phyloP scores from a whole-genome alignment of 495 filamentous ascomycete species.

The Penicillium longicatenatum region DNA sequence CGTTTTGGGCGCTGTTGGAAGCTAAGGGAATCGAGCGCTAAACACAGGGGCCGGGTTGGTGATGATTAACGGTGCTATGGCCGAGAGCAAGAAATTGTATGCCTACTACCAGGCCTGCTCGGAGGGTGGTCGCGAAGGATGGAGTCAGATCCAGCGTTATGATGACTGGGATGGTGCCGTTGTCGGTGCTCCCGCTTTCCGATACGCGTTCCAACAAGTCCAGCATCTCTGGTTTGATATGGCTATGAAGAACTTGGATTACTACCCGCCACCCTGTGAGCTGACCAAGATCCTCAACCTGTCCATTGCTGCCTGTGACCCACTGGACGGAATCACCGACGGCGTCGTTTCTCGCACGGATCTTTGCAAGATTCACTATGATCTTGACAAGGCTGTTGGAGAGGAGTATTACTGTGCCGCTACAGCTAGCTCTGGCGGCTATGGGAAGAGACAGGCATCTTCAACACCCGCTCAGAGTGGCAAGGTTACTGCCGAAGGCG shows the following conservation, averaged over 20 bases:
- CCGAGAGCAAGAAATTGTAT: conserved; percentile 38
- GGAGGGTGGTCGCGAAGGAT: conserved; percentile 50
- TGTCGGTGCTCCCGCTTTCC: conserved; percentile 51
- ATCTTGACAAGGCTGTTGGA: conserved; percentile 41
- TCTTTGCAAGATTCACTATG: conserved; percentile 46
- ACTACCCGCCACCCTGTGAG: conserved; percentile 49
- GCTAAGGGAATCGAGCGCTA: too few relatives aligned
- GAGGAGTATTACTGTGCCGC: conserved; percentile 45
- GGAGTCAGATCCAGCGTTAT: conserved; percentile 49
- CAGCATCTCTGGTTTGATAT: conserved; percentile 44
- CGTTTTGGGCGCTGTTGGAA: conserved; percentile 15
- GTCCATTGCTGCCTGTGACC: conserved; percentile 49
- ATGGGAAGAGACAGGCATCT: not conserved
- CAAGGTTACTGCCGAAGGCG: conserved; percentile 40
- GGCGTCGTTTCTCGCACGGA: conserved; percentile 52
- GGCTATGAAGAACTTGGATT: conserved; percentile 37
- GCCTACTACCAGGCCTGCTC: conserved; percentile 53
- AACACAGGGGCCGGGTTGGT: too few relatives aligned
- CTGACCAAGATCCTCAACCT: conserved; percentile 42
- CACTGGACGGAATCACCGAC: conserved; percentile 49
- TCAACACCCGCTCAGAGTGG: conserved; percentile 30
- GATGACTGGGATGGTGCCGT: conserved; percentile 47
- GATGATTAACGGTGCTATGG: too few relatives aligned
- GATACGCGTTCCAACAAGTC: conserved; percentile 46
- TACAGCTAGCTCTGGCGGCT: not conserved